phyloP scores from a whole-genome alignment of 352 stramenopile species.

The Globisporangium recalcitrans region DNA sequence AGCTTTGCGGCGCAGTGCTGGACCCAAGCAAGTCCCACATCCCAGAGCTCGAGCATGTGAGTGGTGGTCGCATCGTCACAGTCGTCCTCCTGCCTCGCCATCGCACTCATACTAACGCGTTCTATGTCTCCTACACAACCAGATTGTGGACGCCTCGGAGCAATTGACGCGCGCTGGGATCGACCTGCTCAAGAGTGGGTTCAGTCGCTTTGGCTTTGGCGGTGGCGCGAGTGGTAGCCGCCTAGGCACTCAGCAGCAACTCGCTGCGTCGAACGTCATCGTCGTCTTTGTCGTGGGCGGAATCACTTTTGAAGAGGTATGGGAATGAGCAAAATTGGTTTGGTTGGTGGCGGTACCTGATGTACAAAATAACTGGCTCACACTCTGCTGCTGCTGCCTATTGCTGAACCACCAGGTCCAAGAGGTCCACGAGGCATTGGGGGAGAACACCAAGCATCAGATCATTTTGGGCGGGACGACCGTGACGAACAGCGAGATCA shows the following conservation, averaged over 20 bases:
- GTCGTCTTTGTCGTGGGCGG: slow-evolving; percentile 75
- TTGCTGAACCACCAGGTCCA: slow-evolving; percentile 36
- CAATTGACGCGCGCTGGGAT: slow-evolving; percentile 73
- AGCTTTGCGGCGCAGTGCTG: slow-evolving; percentile 42
- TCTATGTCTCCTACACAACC: neutral
- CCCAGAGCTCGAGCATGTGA: slow-evolving; percentile 42
- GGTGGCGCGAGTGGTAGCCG: slow-evolving; percentile 16
- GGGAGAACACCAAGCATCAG: slow-evolving; percentile 42
- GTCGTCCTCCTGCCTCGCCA: too few relatives aligned
- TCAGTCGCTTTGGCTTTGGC: slow-evolving; percentile 76
- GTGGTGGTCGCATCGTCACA: too few relatives aligned
- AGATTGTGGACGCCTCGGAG: slow-evolving; percentile 76
- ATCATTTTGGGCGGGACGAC: slow-evolving; percentile 71
- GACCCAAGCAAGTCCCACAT: slow-evolving; percentile 25
- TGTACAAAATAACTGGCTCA: neutral
- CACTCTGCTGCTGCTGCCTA: neutral
- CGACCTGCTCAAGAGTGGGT: slow-evolving; percentile 75
- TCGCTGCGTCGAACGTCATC: slow-evolving; percentile 39
- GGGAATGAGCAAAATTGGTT: neutral
- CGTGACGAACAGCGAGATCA: slow-evolving; percentile 60
- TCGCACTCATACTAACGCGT: neutral
- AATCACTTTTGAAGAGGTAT: slow-evolving; percentile 73
- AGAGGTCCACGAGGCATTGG: slow-evolving; percentile 54
- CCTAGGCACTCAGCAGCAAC: slow-evolving; percentile 17
- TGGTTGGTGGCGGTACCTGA: neutral